Conservation (phyloP, 1,284 basidiomycete genomes). For the Cryptococcus neoformans region DNA sequence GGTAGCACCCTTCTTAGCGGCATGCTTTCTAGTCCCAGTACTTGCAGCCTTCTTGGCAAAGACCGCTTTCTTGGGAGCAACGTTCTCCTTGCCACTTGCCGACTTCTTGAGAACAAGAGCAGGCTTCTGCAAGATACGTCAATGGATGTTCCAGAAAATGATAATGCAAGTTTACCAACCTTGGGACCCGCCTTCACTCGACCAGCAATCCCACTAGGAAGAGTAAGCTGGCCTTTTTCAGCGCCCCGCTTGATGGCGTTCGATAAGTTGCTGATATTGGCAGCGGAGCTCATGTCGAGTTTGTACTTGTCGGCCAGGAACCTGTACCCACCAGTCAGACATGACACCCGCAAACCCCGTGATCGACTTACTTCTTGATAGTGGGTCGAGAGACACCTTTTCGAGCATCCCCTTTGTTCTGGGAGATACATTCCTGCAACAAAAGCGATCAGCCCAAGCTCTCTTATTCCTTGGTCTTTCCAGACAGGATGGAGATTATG, state of each 20-base stretch:
- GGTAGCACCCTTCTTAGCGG: constrained; percentile 27
- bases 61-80: constrained; percentile 48
- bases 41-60: constrained; percentile 24
- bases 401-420: constrained; percentile 56
- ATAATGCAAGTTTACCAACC: constrained; percentile 17
- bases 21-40: constrained; percentile 42
- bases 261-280: constrained; percentile 75
- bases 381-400: constrained; percentile 75
- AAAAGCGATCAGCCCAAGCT: no score
- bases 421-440: constrained; percentile 68
- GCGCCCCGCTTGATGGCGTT: constrained; percentile 76
- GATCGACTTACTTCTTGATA: constrained; percentile 66
- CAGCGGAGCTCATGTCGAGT: constrained; percentile 65
- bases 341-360: not conserved
- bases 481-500: no score
- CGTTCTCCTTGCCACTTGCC: constrained; percentile 47
- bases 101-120: constrained; percentile 13
- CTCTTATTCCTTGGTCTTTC: no score
- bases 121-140: no score
- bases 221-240: constrained; percentile 72
- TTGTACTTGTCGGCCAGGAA: constrained; percentile 74
- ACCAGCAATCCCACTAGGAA: constrained; percentile 81
- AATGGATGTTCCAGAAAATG: not conserved
- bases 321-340: constrained; percentile 45
- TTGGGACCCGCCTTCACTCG: constrained; percentile 73